These are phyloP conservation scores for Castanea sativa DNA, from an alignment of 306 rosid genomes.

Conservation along the genomic window DNA sequence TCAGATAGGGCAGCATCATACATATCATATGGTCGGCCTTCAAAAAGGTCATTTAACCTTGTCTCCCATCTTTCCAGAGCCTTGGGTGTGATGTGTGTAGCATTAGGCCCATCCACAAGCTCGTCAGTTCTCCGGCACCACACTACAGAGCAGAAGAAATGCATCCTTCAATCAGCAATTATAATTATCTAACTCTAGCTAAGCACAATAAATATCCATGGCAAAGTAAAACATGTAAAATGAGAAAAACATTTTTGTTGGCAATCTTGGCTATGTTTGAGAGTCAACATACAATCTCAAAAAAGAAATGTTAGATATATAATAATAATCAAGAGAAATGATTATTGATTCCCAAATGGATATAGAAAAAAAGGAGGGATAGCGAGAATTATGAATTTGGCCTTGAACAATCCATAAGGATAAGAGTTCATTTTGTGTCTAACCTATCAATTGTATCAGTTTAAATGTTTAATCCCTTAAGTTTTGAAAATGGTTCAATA, in stretches of 20 bases:
- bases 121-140: slow-evolving; percentile 99
- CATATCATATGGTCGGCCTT: slow-evolving; percentile 88
- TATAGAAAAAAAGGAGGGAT: too few species aligned
- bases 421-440: too few species aligned
- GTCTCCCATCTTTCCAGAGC: slow-evolving; percentile 95
- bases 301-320: too few species aligned
- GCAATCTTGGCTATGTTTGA: too few species aligned
- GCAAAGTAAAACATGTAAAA: not conserved
- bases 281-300: too few species aligned
- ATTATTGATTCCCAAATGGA: too few species aligned
- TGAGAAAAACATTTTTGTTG: not conserved
- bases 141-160: slow-evolving; percentile 43
- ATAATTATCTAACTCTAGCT: not conserved
- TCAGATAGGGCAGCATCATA: slow-evolving; percentile 93
- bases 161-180: not conserved
- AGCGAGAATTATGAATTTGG: too few species aligned
- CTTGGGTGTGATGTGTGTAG: slow-evolving; percentile 87
- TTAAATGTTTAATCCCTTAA: too few species aligned
- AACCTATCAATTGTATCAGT: too few species aligned
- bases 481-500: too few species aligned
- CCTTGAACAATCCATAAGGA: too few species aligned
- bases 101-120: slow-evolving; percentile 94
- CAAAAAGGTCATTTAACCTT: slow-evolving; percentile 64
- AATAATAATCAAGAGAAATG: too few species aligned
- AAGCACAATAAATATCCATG: not conserved